Evolutionary conservation across 2,329 filamentous ascomycete genomes (phyloP), one percentile per base, ranked within the genome.

Genomic region (Acarospora socialis): DNA sequence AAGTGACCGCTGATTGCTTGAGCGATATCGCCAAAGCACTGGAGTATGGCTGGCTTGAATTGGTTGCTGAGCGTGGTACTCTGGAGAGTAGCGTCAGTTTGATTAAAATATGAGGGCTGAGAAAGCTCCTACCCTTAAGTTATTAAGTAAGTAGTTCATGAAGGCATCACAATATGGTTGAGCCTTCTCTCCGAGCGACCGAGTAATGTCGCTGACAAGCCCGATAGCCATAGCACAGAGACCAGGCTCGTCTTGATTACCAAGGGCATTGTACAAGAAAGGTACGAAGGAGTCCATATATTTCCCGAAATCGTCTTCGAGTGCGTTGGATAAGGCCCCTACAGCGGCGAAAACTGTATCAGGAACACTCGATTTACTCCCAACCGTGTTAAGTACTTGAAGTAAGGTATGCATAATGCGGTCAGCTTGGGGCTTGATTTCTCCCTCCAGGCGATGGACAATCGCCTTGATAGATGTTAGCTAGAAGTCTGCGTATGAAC

Each of bases 171-270:
- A 98, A 66, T 79, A 95, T 35, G 87, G 90, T 60, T 92, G 82
- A 50, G 87, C 81, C 55, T 80, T 81, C 52, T 84, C 77, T 53
- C 84, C 82, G 52, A 95, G 68, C 10, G 87, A 90, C 47, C 90
- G 78, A 32, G 84, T 87, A 47, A 98, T 90, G 53, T 98, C 90
- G 55, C 87, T 92, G 45, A 95, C 87, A 35, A 98, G 71, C 46
- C 90, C 90, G 55, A 98, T 94, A 47, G 90, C 87, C 77, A 95
- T 92, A 27, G 87, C 79, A 67, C 90, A 95, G 40, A 95, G 70
- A 55, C 76, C 80, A 21, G 86, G 81, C 61, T 94, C 90, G 43
- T 98, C 87, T 53, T 93, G 84, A 66, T 95, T 95, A 50, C 77
- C 79, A 18, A 98, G 74, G 17, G 90, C 90, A 46, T 83, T 92